Evolutionary conservation across 1,284 basidiomycete species (phyloP), one percentile per base, ranked within the genome.

Genomic region (Puccinia hordei): DNA sequence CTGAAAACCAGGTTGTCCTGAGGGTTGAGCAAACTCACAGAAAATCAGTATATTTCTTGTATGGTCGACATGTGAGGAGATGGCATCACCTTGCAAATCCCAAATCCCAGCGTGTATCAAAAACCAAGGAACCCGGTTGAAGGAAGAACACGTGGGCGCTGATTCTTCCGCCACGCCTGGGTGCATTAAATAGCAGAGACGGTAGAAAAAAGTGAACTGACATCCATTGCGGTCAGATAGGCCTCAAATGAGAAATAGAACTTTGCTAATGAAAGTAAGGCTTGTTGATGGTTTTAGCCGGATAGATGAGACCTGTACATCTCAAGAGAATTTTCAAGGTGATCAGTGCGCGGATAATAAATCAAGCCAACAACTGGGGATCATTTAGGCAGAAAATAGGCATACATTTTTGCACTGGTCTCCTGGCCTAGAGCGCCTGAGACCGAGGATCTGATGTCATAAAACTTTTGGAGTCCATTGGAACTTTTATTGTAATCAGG

Each of bases 61-160:
- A 74, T n/a, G 46, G 49, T 17, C 33, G 49, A 35, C 15, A 35
- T 61, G 27, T 33, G 27, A 8, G 61, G 12, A 27, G 30, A 9
- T 69, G 33, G 24, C 61, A 13, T 13, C 46, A 80, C 78, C 78
- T 73, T 73, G 71, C 38, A 73, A 73, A 19, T 73, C 68, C 78
- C 78, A 80, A 49, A 80, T 27, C 51, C 63, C 65, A 10, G 78
- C 68, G 73, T 80, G 68, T 8, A 80, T 69, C 24, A 55, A 69
- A 80, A 73, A 80, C 78, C 78, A 80, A 24, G 78, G 49, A 51
- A 80, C 41, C 61, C 38, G 44, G 71, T 80, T 71, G 51, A 71
- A 80, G 63, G 57, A 68, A 68, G 65, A 68, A 8, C 65, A 19
- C 27, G 24, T 30, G 41, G 65, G 38, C 22, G 38, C 55, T 41